phyloP scores from a whole-genome alignment of 176 grass and related monocot species.

The Cenchrus purpureus region DNA sequence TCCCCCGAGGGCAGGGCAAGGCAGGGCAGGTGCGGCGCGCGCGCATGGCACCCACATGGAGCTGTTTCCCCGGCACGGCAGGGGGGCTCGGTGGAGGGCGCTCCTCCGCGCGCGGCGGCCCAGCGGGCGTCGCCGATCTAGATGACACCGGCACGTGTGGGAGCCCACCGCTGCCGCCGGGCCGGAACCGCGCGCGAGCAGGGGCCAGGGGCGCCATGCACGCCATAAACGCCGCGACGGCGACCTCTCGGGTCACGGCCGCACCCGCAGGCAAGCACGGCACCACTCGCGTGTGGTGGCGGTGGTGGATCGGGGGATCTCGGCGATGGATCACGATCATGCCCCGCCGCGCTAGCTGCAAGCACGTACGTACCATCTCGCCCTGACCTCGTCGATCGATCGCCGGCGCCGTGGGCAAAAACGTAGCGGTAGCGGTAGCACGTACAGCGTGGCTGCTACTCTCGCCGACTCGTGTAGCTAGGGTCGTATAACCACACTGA shows the following conservation, averaged over 20 bases:
- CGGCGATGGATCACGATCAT: neutral
- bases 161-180: constrained; percentile 25
- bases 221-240: constrained; percentile 56
- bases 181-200: no score
- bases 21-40: neutral
- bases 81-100: neutral
- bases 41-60: constrained; percentile 45
- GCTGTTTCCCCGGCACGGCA: neutral
- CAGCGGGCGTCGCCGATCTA: neutral
- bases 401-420: no score
- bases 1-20: neutral
- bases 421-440: no score
- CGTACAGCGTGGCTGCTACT: no score
- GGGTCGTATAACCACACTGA: neutral
- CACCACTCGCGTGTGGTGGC: neutral
- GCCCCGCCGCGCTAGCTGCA: neutral
- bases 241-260: constrained; percentile 36
- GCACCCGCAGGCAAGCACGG: neutral
- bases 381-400: no score
- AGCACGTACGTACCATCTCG: neutral
- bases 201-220: constrained; percentile 10
- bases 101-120: neutral
- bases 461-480: no score
- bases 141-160: constrained; percentile 30
- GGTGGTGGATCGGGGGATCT: neutral